These are phyloP conservation scores for Arabis hirsuta DNA, from an alignment of 345 rosid genomes.

Conservation along the genomic window DNA sequence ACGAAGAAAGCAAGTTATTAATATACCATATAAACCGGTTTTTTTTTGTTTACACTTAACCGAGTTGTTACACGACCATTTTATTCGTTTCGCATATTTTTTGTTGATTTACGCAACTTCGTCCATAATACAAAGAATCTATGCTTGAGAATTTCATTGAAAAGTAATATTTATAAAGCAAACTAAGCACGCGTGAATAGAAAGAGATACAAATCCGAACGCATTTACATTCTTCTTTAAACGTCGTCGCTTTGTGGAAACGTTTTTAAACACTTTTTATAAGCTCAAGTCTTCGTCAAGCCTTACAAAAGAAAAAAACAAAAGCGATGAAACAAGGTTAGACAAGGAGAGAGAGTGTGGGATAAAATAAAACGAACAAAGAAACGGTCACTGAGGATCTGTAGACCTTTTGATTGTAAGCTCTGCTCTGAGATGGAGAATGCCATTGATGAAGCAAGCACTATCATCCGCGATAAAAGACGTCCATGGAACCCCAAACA, in stretches of 20 bases:
- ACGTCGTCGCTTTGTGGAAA: constrained; percentile 3
- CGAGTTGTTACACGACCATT: too few species aligned
- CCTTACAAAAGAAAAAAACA: not conserved
- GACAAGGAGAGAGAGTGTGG: not conserved
- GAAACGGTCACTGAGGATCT: constrained; percentile 33
- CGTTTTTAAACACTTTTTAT: constrained; percentile 1
- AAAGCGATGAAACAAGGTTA: too few species aligned
- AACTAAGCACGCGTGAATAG: not conserved
- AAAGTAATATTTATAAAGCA: not conserved
- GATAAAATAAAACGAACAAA: not conserved
- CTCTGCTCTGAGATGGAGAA: constrained; percentile 92
- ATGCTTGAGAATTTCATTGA: not conserved
- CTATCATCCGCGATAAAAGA: constrained; percentile 83
- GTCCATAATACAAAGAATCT: constrained; percentile 2
- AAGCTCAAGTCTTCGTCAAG: constrained; percentile 19
- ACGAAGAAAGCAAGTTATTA: not conserved
- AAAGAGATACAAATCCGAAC: not conserved
- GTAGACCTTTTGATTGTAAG: constrained; percentile 65
- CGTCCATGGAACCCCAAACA: constrained; percentile 84
- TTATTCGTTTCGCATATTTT: too few species aligned
- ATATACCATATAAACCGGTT: too few species aligned
- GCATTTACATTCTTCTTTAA: constrained; percentile 32
- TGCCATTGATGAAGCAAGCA: constrained; percentile 75
- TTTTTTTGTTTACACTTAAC: too few species aligned
- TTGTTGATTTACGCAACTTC: not conserved